Conservation (phyloP, 2,329 filamentous ascomycete species). For the Dothistroma pini region DNA sequence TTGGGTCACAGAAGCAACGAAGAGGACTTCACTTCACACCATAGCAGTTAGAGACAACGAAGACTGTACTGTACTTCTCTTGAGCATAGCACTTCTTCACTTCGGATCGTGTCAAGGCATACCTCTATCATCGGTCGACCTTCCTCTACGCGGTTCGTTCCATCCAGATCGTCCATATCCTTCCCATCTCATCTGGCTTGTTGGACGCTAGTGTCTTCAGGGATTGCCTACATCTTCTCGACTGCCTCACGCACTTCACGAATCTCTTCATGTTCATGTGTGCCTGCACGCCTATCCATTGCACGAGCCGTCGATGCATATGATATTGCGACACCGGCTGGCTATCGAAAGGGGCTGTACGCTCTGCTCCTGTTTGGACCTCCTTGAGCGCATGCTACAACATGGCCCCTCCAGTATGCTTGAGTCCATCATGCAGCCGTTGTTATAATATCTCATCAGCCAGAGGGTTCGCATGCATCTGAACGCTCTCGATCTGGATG, state of each 20-base stretch:
- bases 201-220: background rate
- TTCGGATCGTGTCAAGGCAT: background rate
- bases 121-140: background rate
- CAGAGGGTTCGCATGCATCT: slow-evolving; percentile 75
- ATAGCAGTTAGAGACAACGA: background rate
- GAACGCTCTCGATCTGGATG: slow-evolving; percentile 64
- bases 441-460: slow-evolving; percentile 46
- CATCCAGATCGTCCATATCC: background rate
- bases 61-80: background rate
- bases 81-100: background rate
- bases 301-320: background rate
- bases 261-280: background rate
- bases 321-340: background rate
- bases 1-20: background rate
- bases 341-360: background rate
- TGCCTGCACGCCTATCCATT: background rate
- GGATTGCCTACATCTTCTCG: background rate
- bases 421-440: background rate
- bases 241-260: background rate
- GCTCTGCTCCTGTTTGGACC: background rate
- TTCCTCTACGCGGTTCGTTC: background rate
- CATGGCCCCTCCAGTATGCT: background rate
- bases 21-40: background rate
- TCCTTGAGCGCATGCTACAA: background rate
- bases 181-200: background rate